Percentiles rank a stretch among this genome's conserved stretches.
These are phyloP conservation scores for Phytophthora colocasiae DNA, from an alignment of 352 stramenopile genomes.

Conservation along the genomic window DNA sequence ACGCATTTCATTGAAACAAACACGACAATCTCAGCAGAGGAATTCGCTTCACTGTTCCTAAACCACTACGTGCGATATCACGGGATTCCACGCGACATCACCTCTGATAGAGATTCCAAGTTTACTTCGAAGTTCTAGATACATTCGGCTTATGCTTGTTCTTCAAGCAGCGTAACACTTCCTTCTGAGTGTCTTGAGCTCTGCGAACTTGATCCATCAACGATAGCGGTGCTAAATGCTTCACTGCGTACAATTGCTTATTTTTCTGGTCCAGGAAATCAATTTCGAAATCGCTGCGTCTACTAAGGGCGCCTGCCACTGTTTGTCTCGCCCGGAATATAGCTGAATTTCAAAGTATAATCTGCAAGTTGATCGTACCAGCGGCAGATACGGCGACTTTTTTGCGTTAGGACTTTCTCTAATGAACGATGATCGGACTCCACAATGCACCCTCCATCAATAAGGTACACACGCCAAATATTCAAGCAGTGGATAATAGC, in stretches of 20 bases:
- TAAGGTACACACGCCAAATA: conserved; percentile 16
- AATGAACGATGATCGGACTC: conserved; percentile 16
- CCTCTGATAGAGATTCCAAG: conserved; percentile 9
- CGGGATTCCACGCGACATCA: conserved; percentile 7
- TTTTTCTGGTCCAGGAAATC: conserved; percentile 5
- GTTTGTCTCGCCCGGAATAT: conserved; percentile 14
- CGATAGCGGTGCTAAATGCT: not conserved
- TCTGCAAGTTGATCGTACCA: conserved; percentile 13
- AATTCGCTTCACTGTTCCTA: not conserved
- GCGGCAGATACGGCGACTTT: conserved; percentile 7
- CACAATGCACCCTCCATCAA: conserved; percentile 9
- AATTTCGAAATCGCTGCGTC: conserved; percentile 6
- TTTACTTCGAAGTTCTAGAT: conserved; percentile 20
- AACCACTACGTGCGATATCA: conserved; percentile 10
- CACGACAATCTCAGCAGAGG: not conserved
- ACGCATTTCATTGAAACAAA: conserved; percentile 8
- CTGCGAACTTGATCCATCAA: conserved; percentile 11
- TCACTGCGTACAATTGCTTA: conserved; percentile 2
- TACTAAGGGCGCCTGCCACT: conserved; percentile 9
- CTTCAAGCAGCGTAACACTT: too few species aligned
- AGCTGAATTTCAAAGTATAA: conserved; percentile 2
- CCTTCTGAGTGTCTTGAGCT: conserved; percentile 1
- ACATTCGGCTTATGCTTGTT: not conserved
- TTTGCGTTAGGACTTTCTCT: conserved; percentile 10
- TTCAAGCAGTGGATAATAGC: conserved; percentile 17